Percentiles rank a stretch among this genome's conserved stretches.
phyloP scores from a whole-genome alignment of 495 filamentous ascomycete species.

The Penicillium egyptiacum region DNA sequence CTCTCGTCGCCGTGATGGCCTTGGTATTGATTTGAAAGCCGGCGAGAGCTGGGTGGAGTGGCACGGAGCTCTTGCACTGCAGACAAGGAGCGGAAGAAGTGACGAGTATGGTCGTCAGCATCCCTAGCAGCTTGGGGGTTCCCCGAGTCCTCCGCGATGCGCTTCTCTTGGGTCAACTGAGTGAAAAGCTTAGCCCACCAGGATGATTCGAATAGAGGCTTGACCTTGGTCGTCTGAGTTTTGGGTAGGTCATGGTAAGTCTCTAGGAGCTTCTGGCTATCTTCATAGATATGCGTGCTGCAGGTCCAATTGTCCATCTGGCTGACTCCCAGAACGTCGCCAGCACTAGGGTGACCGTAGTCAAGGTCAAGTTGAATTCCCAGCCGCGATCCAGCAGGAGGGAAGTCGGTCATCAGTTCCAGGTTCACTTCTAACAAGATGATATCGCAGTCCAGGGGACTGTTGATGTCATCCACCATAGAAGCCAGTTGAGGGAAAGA shows the following conservation, averaged over 20 bases:
- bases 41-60: slow-evolving; percentile 31
- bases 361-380: slow-evolving; percentile 49
- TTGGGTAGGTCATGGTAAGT: slow-evolving; percentile 38
- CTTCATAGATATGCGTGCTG: slow-evolving; percentile 47
- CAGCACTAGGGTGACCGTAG: slow-evolving; percentile 39
- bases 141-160: slow-evolving; percentile 37
- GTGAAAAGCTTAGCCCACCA: slow-evolving; percentile 54
- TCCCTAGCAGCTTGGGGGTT: slow-evolving; percentile 35
- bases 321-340: slow-evolving; percentile 38
- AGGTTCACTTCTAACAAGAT: slow-evolving; percentile 52
- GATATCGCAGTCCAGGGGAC: slow-evolving; percentile 45
- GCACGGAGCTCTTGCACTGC: slow-evolving; percentile 54
- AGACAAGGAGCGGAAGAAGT: slow-evolving; percentile 45
- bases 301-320: slow-evolving; percentile 51
- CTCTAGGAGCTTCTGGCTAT: slow-evolving; percentile 36
- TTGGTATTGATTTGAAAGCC: slow-evolving; percentile 34
- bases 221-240: slow-evolving; percentile 43
- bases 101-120: slow-evolving; percentile 40
- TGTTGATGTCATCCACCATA: slow-evolving; percentile 37
- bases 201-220: slow-evolving; percentile 47
- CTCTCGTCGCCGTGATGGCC: slow-evolving; percentile 33
- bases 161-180: slow-evolving; percentile 41
- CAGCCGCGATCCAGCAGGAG: slow-evolving; percentile 40
- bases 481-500: slow-evolving; percentile 47
- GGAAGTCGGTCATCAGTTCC: slow-evolving; percentile 48